These are phyloP conservation scores for Mimosa bimucronata DNA, from an alignment of 306 rosid genomes.

Conservation along the genomic window DNA sequence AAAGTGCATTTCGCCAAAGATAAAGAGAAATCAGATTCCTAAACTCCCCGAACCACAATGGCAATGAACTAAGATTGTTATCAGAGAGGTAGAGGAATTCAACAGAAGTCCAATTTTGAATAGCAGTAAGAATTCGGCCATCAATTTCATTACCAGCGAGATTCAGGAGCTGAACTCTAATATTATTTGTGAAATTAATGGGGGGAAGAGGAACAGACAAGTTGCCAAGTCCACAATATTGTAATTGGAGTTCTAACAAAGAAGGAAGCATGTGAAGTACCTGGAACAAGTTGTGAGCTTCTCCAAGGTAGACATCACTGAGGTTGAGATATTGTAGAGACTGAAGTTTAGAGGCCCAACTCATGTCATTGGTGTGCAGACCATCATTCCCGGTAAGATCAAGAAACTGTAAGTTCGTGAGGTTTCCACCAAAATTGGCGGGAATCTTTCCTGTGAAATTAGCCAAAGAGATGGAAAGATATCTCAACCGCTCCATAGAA, in stretches of 20 bases:
- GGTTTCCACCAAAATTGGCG: not conserved
- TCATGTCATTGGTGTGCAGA: not conserved
- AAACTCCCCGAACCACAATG: not conserved
- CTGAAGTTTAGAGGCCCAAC: not conserved
- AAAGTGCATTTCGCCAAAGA: not conserved
- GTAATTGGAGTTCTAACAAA: not conserved
- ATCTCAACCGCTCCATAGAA: not conserved
- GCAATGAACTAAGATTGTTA: not conserved
- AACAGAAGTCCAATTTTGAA: not conserved
- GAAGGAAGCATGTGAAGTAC: constrained; percentile 7
- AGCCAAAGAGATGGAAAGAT: not conserved
- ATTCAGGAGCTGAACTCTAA: not conserved
- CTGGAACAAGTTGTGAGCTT: constrained; percentile 7
- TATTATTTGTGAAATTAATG: not conserved
- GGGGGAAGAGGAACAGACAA: not conserved
- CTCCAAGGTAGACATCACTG: not conserved
- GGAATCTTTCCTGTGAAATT: not conserved
- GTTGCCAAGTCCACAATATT: not conserved
- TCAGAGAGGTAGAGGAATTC: not conserved
- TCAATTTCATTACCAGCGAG: not conserved
- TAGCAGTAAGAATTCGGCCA: not conserved
- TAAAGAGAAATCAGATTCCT: not conserved
- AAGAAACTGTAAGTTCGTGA: constrained; percentile 15
- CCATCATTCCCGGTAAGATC: not conserved
- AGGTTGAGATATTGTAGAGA: not conserved